These are phyloP conservation scores for Leptographium galeiforme DNA, from an alignment of 2,329 filamentous ascomycete species.

Conservation along the genomic window DNA sequence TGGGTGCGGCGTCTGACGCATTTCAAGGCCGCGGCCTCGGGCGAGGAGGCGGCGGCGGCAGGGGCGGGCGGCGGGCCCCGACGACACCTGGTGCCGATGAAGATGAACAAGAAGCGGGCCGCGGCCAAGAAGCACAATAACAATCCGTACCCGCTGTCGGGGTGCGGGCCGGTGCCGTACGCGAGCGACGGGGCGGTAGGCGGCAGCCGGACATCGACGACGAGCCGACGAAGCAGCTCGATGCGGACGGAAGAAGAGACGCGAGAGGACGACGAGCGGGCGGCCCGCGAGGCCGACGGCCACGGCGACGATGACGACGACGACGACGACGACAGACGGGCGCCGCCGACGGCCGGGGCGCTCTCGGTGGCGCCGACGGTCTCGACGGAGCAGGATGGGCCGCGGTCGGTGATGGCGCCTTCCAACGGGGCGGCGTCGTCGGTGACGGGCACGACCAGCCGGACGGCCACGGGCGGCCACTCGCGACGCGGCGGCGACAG, in stretches of 20 bases:
- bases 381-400: conserved; percentile 69
- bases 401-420: conserved; percentile 59
- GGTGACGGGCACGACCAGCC: conserved; percentile 63
- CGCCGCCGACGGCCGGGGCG: conserved; percentile 47
- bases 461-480: conserved; percentile 52
- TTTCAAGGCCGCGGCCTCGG: conserved; percentile 57
- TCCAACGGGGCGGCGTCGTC: conserved; percentile 54
- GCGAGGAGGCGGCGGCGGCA: conserved; percentile 27
- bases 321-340: conserved; percentile 33
- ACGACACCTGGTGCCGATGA: conserved; percentile 26
- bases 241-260: conserved; percentile 39
- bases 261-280: background rate
- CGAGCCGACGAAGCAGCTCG: conserved; percentile 39
- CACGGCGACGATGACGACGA: background rate
- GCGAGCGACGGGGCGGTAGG: background rate
- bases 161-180: conserved; percentile 24
- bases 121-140: conserved; percentile 63
- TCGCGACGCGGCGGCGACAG: conserved; percentile 55
- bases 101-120: conserved; percentile 44
- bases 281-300: background rate
- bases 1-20: conserved; percentile 92
- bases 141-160: conserved; percentile 84
- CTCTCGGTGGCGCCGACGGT: conserved; percentile 67
- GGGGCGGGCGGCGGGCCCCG: conserved; percentile 25
- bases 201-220: conserved; percentile 43